Base-by-base conservation (phyloP, 495 filamentous ascomycete genomes). In the Hypoxylon fuscum region DNA sequence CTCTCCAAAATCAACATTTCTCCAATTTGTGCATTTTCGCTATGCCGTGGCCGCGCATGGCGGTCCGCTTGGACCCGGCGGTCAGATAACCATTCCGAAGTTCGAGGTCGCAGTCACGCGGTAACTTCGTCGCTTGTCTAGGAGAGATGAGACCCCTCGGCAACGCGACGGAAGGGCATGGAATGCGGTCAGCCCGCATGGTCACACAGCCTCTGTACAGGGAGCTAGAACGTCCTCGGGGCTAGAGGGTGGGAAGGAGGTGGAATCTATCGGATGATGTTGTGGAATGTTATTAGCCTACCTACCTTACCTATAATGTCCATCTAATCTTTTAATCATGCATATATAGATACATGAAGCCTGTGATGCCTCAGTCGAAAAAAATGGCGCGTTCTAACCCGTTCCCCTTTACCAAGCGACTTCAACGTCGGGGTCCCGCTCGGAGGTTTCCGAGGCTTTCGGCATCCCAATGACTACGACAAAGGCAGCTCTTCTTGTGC, bases 151-250 rank as follows among this genome's bases (percentile, higher is more conserved):
- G 53, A 50, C 27, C 17, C 9, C 20, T 38, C n/a, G 38, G 14
- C 27, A 50, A 48, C 41, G 42, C 32, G 4, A 10, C 29, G 42
- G 23, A 25, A 45, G 12, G n/a, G 20, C 18, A 29, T 66, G 52
- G 63, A 61, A 61, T 61, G 45, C 38, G 44, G 50, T 65, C 62
- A 66, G 62, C 62, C 17, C 43, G 49, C 62, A 66, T 50, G 60
- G 52, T 57, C 63, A 66, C 51, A 56, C 48, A 49, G 55, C 50
- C 31, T 54, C 49, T 25, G 37, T 21, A 42, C 35, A 59, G 50
- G 55, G 62, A 55, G 29, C 21, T 45, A 31, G 34, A 38, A 15
- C 37, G 50, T 5, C 35, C n/a, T 45, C 37, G 45, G 51, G 41
- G 20, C 50, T 55, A 14, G 18, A 53, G 38, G 31, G 29, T 21